A percentile compares a stretch with the other conserved stretches of the same genome.
Evolutionary conservation across 2,329 filamentous ascomycete species (phyloP).

Genomic region (Phoma herbarum): DNA sequence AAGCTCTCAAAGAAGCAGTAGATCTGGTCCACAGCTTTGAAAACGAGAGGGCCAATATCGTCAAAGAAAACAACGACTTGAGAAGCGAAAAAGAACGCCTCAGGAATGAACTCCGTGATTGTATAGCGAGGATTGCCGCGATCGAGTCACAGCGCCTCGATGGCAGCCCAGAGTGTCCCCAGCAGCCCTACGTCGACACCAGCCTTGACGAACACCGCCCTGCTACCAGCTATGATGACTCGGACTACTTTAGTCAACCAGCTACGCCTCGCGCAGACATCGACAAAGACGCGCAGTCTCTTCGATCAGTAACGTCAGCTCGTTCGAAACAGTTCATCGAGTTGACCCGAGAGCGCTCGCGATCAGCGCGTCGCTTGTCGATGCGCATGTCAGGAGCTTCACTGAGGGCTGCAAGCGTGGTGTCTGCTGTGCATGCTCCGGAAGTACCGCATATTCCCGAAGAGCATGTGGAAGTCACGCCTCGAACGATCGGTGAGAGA

Average conservation of each 20-base stretch:
- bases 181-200: conserved; percentile 29
- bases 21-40: conserved; percentile 45
- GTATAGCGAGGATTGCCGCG: conserved; percentile 32
- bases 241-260: conserved; percentile 51
- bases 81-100: conserved; percentile 40
- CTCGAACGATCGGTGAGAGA: conserved; percentile 19
- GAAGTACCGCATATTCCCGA: conserved; percentile 36
- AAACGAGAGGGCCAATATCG: conserved; percentile 32
- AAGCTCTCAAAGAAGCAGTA: conserved; percentile 45
- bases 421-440: conserved; percentile 24
- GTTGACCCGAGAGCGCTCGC: conserved; percentile 35
- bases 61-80: conserved; percentile 33
- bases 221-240: conserved; percentile 49
- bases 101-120: conserved; percentile 32
- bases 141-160: conserved; percentile 31
- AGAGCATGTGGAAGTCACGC: conserved; percentile 19
- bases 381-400: conserved; percentile 46
- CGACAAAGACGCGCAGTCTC: conserved; percentile 4
- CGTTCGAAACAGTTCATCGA: conserved; percentile 45
- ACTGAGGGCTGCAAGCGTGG: conserved; percentile 29
- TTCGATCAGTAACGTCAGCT: conserved; percentile 30
- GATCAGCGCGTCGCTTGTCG: conserved; percentile 40
- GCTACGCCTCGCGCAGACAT: conserved; percentile 34
- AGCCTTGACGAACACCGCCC: conserved; percentile 48
- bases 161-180: conserved; percentile 28